phyloP scores from a whole-genome alignment of 345 rosid species.

The Dipteronia sinensis region DNA sequence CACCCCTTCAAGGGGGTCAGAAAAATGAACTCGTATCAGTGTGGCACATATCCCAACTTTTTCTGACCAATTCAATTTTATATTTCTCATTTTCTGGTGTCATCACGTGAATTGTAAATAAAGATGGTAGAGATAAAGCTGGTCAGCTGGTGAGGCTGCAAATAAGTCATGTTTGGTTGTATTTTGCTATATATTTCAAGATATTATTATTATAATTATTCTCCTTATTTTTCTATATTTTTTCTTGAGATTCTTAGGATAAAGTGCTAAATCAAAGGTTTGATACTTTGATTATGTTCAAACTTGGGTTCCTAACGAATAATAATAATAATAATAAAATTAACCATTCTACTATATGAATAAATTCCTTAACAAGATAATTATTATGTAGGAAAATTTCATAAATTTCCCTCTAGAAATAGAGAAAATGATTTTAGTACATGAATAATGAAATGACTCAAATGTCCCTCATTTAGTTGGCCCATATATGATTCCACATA shows the following conservation, averaged over 20 bases:
- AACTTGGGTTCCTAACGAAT: too few species aligned
- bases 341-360: too few species aligned
- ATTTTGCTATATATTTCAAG: not conserved
- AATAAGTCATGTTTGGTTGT: constrained; percentile 10
- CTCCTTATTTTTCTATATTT: not conserved
- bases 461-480: too few species aligned
- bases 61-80: constrained; percentile 15
- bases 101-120: not conserved
- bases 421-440: too few species aligned
- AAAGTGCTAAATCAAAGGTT: not conserved
- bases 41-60: constrained; percentile 21
- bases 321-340: too few species aligned
- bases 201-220: not conserved
- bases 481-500: too few species aligned
- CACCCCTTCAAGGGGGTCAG: too few species aligned
- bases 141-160: constrained; percentile 41
- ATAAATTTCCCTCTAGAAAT: too few species aligned
- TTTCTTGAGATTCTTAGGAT: not conserved
- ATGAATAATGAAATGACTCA: too few species aligned
- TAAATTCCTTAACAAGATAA: too few species aligned
- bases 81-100: not conserved
- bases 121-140: constrained; percentile 15
- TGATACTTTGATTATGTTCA: too few species aligned
- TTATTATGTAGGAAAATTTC: too few species aligned
- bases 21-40: not conserved